A percentile compares a stretch with the other conserved stretches of the same genome.
Evolutionary conservation across 345 rosid species (phyloP).

Genomic region (Citropsis articulata): DNA sequence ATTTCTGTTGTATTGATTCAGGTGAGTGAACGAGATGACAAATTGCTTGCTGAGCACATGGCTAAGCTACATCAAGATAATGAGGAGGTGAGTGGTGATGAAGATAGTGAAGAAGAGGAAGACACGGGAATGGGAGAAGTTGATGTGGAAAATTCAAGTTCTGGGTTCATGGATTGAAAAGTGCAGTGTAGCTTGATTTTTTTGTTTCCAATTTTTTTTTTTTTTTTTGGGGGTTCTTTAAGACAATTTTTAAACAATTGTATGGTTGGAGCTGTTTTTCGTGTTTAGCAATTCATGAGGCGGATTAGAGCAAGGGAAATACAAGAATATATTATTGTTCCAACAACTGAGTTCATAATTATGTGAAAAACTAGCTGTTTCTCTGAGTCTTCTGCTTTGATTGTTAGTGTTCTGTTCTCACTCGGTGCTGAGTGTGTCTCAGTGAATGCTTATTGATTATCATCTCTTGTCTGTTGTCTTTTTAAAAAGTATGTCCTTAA

Average conservation of each 20-base stretch:
- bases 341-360: slow-evolving; percentile 1
- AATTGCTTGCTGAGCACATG: slow-evolving; percentile 94
- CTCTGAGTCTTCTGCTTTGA: neutral
- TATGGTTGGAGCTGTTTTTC: slow-evolving; percentile 15
- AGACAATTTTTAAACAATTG: neutral
- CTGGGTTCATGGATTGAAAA: slow-evolving; percentile 60
- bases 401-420: neutral
- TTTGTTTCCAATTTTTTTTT: neutral
- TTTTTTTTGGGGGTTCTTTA: neutral
- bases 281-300: slow-evolving; percentile 11
- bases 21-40: slow-evolving; percentile 99
- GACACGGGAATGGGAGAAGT: slow-evolving; percentile 92
- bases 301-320: slow-evolving; percentile 10
- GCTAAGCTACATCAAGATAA: slow-evolving; percentile 71
- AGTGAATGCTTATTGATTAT: neutral
- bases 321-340: neutral
- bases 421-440: neutral
- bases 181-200: neutral
- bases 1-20: slow-evolving; percentile 22
- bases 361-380: neutral
- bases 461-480: neutral
- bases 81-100: slow-evolving; percentile 94
- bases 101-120: slow-evolving; percentile 95
- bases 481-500: neutral
- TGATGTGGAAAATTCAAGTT: slow-evolving; percentile 55